Base-by-base conservation (phyloP, 345 rosid genomes). In the Eucalyptus cloeziana region DNA sequence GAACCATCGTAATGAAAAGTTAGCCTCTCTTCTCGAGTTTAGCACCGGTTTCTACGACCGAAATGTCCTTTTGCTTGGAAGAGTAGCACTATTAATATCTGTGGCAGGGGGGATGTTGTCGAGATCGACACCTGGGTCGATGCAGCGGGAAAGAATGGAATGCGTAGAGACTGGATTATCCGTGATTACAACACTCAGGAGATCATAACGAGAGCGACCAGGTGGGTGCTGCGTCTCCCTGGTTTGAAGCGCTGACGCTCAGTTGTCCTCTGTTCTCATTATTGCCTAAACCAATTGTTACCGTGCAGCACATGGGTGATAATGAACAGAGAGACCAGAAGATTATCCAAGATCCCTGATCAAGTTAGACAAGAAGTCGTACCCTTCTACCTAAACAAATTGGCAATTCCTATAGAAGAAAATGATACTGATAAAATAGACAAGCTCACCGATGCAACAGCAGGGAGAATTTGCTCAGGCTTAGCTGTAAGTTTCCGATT, bases 141-240 rank as follows among this genome's bases (percentile, higher is more conserved):
- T 91, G 94, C 92, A 60, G 88, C 94, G 4, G 96, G 97, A 60
- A 95, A 94, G 89, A 95, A 95, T 87, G 97, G 94, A 25, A 94
- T 95, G 97, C 92, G 97, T 30, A 90, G 97, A 64, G 97, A 94
- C 89, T 94, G 96, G 97, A 89, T 93, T 22, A 91, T 95, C 50
- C 90, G 95, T 25, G 96, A 94, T 79, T 88, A 90, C 89, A 86
- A 88, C 52, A 94, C 94, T n/a, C 93, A 93, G n/a, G 92, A 94
- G 86, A 92, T 90, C 49, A 91, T 95, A 49, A 93, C 94, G 37
- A 91, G 94, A 93, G 97, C 96, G n/a, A 92, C 97, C 67, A 94
- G 96, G 97, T 94, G 86, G 44, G 43, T 33, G 30, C 27, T 87
- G 54, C 54, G 64, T 80, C 81, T 76, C 47, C 30, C 47, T 21